These are phyloP conservation scores for Ophiorrhiza pumila DNA, from an alignment of 257 asterid species.

Conservation along the genomic window DNA sequence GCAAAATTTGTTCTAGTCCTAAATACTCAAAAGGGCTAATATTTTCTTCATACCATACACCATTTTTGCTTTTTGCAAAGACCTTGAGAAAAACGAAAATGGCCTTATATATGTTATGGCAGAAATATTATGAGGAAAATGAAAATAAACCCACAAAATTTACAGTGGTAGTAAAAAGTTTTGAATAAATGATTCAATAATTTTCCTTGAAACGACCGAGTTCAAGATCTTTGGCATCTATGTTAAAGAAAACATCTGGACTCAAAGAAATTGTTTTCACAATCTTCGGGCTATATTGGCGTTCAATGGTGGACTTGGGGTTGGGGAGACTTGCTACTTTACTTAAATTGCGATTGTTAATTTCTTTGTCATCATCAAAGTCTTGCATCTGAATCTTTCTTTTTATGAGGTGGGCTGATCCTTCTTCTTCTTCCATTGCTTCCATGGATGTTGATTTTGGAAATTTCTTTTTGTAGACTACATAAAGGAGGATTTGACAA, in stretches of 20 bases:
- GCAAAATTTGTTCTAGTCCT: too few relatives aligned
- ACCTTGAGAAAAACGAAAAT: too few relatives aligned
- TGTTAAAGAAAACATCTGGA: slow-evolving; percentile 26
- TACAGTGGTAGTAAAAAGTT: too few relatives aligned
- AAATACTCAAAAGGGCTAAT: too few relatives aligned
- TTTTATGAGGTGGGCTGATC: slow-evolving; percentile 33
- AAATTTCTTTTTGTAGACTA: slow-evolving; percentile 32
- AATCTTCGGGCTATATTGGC: slow-evolving; percentile 36
- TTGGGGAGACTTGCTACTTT: slow-evolving; percentile 46
- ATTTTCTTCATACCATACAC: too few relatives aligned
- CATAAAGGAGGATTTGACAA: slow-evolving; percentile 44
- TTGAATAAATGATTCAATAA: not conserved
- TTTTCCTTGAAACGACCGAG: slow-evolving; percentile 8
- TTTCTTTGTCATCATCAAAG: slow-evolving; percentile 13
- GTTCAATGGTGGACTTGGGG: slow-evolving; percentile 33
- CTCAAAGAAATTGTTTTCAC: slow-evolving; percentile 34
- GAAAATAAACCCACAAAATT: too few relatives aligned
- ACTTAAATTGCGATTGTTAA: slow-evolving; percentile 21
- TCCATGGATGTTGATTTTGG: slow-evolving; percentile 17
- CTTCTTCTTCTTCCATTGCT: slow-evolving; percentile 24
- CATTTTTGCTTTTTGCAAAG: too few relatives aligned
- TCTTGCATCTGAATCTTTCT: slow-evolving; percentile 30
- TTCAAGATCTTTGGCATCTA: slow-evolving; percentile 11
- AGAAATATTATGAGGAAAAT: too few relatives aligned
- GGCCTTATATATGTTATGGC: too few relatives aligned